phyloP scores from a whole-genome alignment of 2,329 filamentous ascomycete genomes.

The Aspergillus fijiensis region DNA sequence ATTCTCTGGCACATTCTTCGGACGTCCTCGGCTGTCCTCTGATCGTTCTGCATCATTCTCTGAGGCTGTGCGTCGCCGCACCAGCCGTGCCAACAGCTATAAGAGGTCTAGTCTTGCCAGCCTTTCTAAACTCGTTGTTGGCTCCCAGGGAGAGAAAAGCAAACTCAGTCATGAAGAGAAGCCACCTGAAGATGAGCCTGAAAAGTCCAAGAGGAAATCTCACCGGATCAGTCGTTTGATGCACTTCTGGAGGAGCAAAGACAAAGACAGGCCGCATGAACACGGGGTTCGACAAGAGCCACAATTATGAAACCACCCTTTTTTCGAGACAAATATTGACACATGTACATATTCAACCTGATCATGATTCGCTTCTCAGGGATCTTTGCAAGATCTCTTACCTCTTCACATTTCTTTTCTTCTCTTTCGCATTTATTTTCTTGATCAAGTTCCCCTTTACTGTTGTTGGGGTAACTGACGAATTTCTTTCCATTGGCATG shows the following conservation, averaged over 20 bases:
- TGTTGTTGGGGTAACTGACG: slow-evolving; percentile 30
- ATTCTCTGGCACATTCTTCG: slow-evolving; percentile 45
- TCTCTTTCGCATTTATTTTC: slow-evolving; percentile 10
- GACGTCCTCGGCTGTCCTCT: slow-evolving; percentile 41
- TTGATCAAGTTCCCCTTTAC: slow-evolving; percentile 20
- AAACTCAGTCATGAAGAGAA: slow-evolving; percentile 48
- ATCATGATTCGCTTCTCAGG: slow-evolving; percentile 23
- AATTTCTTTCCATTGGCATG: slow-evolving; percentile 36
- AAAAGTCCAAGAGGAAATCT: slow-evolving; percentile 45
- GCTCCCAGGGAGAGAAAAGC: slow-evolving; percentile 45
- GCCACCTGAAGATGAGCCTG: slow-evolving; percentile 39
- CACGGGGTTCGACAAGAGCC: slow-evolving; percentile 23
- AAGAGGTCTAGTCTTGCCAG: slow-evolving; percentile 52
- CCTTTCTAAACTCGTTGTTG: slow-evolving; percentile 48
- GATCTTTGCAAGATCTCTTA: slow-evolving; percentile 22
- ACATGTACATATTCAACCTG: slow-evolving; percentile 17
- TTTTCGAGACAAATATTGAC: slow-evolving; percentile 15
- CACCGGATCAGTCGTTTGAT: slow-evolving; percentile 49
- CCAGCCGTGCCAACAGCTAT: slow-evolving; percentile 40
- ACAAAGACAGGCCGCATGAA: slow-evolving; percentile 39
- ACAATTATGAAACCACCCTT: slow-evolving; percentile 23
- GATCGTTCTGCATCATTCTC: slow-evolving; percentile 49
- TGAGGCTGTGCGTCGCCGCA: slow-evolving; percentile 38
- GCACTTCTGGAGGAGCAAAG: slow-evolving; percentile 52
- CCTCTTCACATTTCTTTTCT: slow-evolving; percentile 6